Conservation (phyloP, 306 rosid genomes). For the Oemleria cerasiformis region DNA sequence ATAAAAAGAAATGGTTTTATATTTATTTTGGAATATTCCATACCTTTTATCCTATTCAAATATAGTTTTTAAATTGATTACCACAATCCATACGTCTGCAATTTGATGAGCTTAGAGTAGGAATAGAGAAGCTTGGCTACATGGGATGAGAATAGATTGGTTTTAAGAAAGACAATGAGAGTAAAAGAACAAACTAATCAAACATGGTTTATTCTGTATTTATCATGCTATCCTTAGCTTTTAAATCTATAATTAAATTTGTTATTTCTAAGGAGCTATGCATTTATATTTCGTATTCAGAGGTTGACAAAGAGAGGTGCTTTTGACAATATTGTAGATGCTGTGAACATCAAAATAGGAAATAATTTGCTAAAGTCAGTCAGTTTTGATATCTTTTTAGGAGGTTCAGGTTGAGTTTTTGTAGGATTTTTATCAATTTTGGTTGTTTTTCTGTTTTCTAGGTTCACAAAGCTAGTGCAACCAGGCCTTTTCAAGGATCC, state of each 20-base stretch:
- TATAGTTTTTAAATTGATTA: neutral
- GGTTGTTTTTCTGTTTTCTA: neutral
- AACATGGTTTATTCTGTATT: neutral
- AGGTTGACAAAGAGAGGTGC: neutral
- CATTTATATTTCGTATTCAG: neutral
- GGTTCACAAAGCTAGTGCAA: neutral
- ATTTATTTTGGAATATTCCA: neutral
- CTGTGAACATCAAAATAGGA: neutral
- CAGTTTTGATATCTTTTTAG: neutral
- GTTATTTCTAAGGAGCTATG: neutral
- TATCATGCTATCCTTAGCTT: neutral
- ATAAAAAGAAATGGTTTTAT: neutral
- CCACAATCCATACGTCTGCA: neutral
- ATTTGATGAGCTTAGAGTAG: neutral
- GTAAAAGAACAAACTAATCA: neutral
- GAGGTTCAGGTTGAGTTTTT: neutral
- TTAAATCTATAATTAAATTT: neutral
- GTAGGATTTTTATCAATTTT: neutral
- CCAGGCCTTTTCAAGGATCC: neutral
- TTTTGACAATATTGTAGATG: neutral
- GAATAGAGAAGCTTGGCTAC: too few species aligned
- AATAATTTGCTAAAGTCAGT: neutral
- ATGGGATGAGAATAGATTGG: neutral
- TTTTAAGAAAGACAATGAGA: neutral
- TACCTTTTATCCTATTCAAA: neutral